Percentiles rank a stretch among this genome's conserved stretches.
These are phyloP conservation scores for Candida tetrigidarum DNA, from an alignment of 1,139 yeast species.

Conservation along the genomic window DNA sequence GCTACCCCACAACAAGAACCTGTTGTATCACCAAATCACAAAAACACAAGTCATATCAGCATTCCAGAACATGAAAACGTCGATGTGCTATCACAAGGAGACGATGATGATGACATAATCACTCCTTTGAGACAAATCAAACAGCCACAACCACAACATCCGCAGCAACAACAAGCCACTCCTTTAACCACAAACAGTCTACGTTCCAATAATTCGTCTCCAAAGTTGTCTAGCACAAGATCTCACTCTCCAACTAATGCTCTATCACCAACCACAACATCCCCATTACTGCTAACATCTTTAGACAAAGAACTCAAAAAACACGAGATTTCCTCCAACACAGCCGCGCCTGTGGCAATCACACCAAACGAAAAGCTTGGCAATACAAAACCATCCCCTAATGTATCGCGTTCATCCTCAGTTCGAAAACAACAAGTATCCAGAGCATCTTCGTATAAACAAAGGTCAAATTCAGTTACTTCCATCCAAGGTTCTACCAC, in stretches of 20 bases:
- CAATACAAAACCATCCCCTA: slow-evolving; percentile 14
- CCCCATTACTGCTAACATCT: slow-evolving; percentile 21
- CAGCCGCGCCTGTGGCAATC: slow-evolving; percentile 7
- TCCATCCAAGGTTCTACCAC: slow-evolving; percentile 9
- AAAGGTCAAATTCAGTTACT: slow-evolving; percentile 11
- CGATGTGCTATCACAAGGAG: slow-evolving; percentile 19
- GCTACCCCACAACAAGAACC: slow-evolving; percentile 3
- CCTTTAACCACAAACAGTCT: slow-evolving; percentile 3
- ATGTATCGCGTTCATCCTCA: slow-evolving; percentile 15
- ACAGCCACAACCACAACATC: slow-evolving; percentile 17
- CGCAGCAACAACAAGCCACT: background rate
- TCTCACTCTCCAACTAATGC: slow-evolving; percentile 19
- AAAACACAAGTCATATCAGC: slow-evolving; percentile 7
- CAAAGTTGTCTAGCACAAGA: slow-evolving; percentile 18
- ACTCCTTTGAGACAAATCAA: slow-evolving; percentile 24
- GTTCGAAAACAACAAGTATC: slow-evolving; percentile 14
- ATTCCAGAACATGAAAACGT: slow-evolving; percentile 18
- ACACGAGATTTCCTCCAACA: slow-evolving; percentile 4
- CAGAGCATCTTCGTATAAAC: slow-evolving; percentile 9
- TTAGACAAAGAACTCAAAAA: slow-evolving; percentile 16
- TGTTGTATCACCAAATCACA: slow-evolving; percentile 3
- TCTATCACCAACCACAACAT: slow-evolving; percentile 17
- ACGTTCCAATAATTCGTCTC: slow-evolving; percentile 17
- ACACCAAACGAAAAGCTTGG: slow-evolving; percentile 6
- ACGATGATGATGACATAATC: slow-evolving; percentile 24